Evolutionary conservation across 1,139 yeast genomes (phyloP).

Genomic region (Yamadazyma taylorii): DNA sequence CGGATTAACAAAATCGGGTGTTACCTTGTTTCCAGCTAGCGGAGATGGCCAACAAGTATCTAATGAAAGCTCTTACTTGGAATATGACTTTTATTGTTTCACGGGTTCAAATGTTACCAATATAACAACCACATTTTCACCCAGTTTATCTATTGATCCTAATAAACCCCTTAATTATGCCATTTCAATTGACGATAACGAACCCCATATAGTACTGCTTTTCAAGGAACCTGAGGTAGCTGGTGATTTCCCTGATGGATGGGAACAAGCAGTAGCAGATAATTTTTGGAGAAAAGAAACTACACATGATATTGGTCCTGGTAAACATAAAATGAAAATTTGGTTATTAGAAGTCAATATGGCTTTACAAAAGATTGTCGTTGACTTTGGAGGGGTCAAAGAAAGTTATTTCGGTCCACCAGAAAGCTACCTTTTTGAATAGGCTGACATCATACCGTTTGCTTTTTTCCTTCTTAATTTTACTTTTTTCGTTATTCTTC

Average conservation of each 20-base stretch:
- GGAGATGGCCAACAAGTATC: slow-evolving; percentile 16
- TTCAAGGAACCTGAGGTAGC: slow-evolving; percentile 15
- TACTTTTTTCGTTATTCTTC: too few relatives aligned
- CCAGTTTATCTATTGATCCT: slow-evolving; percentile 17
- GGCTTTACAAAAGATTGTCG: slow-evolving; percentile 14
- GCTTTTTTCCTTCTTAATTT: too few relatives aligned
- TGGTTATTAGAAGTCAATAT: slow-evolving; percentile 18
- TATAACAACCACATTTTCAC: slow-evolving; percentile 15
- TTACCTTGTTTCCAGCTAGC: slow-evolving; percentile 17
- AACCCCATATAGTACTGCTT: slow-evolving; percentile 15
- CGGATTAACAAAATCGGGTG: slow-evolving; percentile 17
- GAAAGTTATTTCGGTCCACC: slow-evolving; percentile 18
- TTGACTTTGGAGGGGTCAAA: slow-evolving; percentile 18
- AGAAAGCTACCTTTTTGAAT: slow-evolving; percentile 11
- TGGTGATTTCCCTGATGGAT: slow-evolving; percentile 15
- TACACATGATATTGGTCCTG: slow-evolving; percentile 14
- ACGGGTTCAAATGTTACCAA: slow-evolving; percentile 17
- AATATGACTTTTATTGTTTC: slow-evolving; percentile 17
- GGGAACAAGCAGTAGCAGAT: slow-evolving; percentile 17
- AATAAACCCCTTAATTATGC: slow-evolving; percentile 17
- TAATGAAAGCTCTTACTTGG: slow-evolving; percentile 15
- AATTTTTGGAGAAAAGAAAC: slow-evolving; percentile 17
- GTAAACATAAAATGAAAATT: slow-evolving; percentile 16
- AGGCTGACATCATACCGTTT: too few relatives aligned
- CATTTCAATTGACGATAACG: slow-evolving; percentile 17